phyloP scores from a whole-genome alignment of 306 rosid genomes.

The Echinosophora koreensis region DNA sequence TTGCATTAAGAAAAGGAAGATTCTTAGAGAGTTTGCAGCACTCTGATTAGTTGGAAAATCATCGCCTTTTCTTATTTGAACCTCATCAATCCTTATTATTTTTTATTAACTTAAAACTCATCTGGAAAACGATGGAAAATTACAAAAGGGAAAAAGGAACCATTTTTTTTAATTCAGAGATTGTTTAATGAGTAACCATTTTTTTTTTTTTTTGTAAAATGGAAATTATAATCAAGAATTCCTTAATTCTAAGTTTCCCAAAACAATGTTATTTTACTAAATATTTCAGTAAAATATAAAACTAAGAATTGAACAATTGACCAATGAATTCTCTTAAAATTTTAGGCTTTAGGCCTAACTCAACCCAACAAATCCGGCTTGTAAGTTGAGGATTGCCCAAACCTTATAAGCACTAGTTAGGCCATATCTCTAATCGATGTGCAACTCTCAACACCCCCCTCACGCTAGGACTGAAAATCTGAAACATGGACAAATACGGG shows the following conservation, averaged over 20 bases:
- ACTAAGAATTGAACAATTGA: slow-evolving; percentile 5
- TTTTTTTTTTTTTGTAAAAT: not conserved
- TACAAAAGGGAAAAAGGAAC: not conserved
- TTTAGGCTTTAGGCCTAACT: too few species aligned
- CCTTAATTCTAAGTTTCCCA: not conserved
- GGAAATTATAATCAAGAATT: not conserved
- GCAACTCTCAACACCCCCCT: too few species aligned
- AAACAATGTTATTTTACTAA: not conserved
- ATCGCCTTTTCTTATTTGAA: not conserved
- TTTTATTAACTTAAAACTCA: not conserved
- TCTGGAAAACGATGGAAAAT: not conserved
- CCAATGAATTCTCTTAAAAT: not conserved
- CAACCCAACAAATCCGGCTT: too few species aligned
- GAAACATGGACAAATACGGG: too few species aligned
- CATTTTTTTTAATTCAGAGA: too few species aligned
- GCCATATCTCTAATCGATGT: too few species aligned
- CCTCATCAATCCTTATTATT: not conserved
- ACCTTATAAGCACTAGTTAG: too few species aligned
- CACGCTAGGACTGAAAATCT: too few species aligned
- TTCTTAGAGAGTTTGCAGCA: not conserved
- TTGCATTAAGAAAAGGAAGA: slow-evolving; percentile 11
- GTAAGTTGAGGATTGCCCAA: too few species aligned
- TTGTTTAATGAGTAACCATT: slow-evolving; percentile 11
- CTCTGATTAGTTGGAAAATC: not conserved
- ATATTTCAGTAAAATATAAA: not conserved